phyloP scores from a whole-genome alignment of 495 filamentous ascomycete genomes.

The Neurospora sp. region DNA sequence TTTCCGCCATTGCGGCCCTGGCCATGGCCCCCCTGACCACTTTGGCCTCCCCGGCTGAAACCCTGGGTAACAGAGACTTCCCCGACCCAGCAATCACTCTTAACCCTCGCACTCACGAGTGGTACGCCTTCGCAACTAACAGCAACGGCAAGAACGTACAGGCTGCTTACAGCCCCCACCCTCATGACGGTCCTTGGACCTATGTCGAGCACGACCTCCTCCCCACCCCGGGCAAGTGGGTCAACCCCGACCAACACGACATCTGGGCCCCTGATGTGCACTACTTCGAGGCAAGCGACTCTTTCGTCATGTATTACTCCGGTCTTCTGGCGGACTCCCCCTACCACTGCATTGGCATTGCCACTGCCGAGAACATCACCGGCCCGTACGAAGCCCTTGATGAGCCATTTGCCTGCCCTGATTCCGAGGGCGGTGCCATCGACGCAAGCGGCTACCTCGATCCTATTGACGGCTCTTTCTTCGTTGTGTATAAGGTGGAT shows the following conservation, averaged over 20 bases:
- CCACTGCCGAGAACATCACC: constrained; percentile 29
- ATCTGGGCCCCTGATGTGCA: constrained; percentile 44
- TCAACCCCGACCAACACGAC: constrained; percentile 12
- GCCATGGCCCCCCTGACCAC: background rate
- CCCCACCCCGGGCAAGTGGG: constrained; percentile 17
- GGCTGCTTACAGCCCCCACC: constrained; percentile 11
- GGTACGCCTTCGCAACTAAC: constrained; percentile 26
- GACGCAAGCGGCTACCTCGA: constrained; percentile 46
- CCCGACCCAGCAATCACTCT: constrained; percentile 24
- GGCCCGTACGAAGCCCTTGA: constrained; percentile 42
- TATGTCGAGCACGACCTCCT: constrained; percentile 19
- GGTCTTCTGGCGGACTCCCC: constrained; percentile 25
- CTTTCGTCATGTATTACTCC: constrained; percentile 50
- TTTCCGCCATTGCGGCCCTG: background rate
- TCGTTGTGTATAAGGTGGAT: constrained; percentile 53
- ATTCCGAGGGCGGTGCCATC: constrained; percentile 45
- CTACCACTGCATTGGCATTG: constrained; percentile 46
- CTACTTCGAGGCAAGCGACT: constrained; percentile 23
- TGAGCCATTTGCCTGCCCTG: constrained; percentile 39
- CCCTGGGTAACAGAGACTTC: constrained; percentile 17
- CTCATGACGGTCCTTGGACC: constrained; percentile 13
- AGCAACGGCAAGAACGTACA: constrained; percentile 21
- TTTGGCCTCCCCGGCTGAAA: background rate
- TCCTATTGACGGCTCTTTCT: constrained; percentile 35
- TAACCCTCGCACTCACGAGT: constrained; percentile 15